Percentiles rank a stretch among this genome's conserved stretches.
These are phyloP conservation scores for Saccharomyces hybrid DNA, from an alignment of 1,139 yeast species.

Conservation along the genomic window DNA sequence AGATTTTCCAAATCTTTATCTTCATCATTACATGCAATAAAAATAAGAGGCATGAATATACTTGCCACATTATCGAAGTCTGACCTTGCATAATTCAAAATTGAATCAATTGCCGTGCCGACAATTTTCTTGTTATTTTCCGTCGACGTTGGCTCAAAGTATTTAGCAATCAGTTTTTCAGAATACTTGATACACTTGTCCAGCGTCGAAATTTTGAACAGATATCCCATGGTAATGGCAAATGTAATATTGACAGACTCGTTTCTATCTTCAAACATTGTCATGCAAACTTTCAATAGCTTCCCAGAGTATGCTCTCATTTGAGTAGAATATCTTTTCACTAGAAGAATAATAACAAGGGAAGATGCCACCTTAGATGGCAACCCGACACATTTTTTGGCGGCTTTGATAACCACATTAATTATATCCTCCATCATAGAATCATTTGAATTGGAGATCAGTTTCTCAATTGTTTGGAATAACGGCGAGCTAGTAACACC, in stretches of 20 bases:
- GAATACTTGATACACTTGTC: slow-evolving; percentile 51
- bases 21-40: slow-evolving; percentile 66
- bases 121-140: slow-evolving; percentile 48
- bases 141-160: slow-evolving; percentile 37
- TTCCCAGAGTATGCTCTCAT: slow-evolving; percentile 56
- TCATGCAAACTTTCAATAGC: slow-evolving; percentile 48
- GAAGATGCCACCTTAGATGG: slow-evolving; percentile 90
- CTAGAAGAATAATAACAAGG: slow-evolving; percentile 59
- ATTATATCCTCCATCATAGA: slow-evolving; percentile 47
- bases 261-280: slow-evolving; percentile 64
- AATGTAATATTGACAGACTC: slow-evolving; percentile 66
- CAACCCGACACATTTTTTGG: slow-evolving; percentile 71
- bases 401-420: slow-evolving; percentile 37
- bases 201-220: slow-evolving; percentile 57
- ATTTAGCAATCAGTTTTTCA: slow-evolving; percentile 42
- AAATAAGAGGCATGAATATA: slow-evolving; percentile 70
- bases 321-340: slow-evolving; percentile 48
- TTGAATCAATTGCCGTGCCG: slow-evolving; percentile 57
- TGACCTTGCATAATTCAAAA: slow-evolving; percentile 65
- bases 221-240: slow-evolving; percentile 75
- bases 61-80: slow-evolving; percentile 56
- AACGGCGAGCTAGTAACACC: slow-evolving; percentile 77
- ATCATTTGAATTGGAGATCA: slow-evolving; percentile 54
- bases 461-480: slow-evolving; percentile 76
- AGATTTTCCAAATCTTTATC: slow-evolving; percentile 39